phyloP scores from a whole-genome alignment of 2,329 filamentous ascomycete species.

The Arthrinium puccinioides region DNA sequence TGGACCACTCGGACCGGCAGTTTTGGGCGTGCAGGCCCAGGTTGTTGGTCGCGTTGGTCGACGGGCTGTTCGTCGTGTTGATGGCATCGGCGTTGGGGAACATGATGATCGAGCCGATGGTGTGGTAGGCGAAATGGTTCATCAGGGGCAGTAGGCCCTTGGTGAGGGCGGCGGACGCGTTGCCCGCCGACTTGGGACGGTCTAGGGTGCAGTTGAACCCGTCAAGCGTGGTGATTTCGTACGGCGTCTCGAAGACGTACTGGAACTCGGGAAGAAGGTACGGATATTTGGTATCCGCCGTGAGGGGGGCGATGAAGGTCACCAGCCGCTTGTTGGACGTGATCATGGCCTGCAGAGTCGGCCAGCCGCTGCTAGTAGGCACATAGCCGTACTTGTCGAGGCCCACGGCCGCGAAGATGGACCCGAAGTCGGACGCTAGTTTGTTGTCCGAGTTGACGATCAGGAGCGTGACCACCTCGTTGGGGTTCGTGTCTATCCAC shows the following conservation, averaged over 20 bases:
- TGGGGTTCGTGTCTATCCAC: constrained; percentile 64
- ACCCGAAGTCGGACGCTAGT: constrained; percentile 44
- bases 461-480: constrained; percentile 70
- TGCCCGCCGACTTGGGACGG: constrained; percentile 48
- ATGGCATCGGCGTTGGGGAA: constrained; percentile 56
- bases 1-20: constrained; percentile 53
- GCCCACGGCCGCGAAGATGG: constrained; percentile 48
- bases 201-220: constrained; percentile 69
- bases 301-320: constrained; percentile 57
- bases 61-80: constrained; percentile 57
- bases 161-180: constrained; percentile 44
- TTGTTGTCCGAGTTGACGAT: constrained; percentile 63
- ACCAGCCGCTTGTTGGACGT: constrained; percentile 56
- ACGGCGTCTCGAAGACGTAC: constrained; percentile 67
- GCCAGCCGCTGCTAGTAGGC: constrained; percentile 53
- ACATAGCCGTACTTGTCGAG: constrained; percentile 56
- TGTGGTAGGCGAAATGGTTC: constrained; percentile 73
- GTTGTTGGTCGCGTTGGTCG: constrained; percentile 42
- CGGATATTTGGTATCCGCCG: constrained; percentile 33
- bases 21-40: constrained; percentile 44
- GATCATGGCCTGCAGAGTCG: constrained; percentile 66
- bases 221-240: constrained; percentile 51
- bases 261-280: constrained; percentile 58
- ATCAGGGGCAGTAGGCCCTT: constrained; percentile 61
- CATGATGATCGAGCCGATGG: constrained; percentile 44